Conservation (phyloP, 148 eudicot genomes). For the Arbutus unedo region DNA sequence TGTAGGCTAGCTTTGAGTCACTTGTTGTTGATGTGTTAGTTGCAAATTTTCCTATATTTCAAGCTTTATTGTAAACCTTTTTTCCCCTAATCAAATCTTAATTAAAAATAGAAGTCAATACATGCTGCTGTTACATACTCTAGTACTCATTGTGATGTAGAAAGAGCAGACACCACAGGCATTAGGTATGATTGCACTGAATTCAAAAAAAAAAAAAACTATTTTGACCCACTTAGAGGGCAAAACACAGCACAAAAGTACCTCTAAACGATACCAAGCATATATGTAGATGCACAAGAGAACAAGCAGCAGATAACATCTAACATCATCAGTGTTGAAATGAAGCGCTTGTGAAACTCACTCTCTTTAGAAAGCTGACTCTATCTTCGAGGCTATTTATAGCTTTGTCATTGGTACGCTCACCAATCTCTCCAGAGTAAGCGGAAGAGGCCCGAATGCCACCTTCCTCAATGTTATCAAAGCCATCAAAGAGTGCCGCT, state of each 20-base stretch:
- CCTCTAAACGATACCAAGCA: background rate
- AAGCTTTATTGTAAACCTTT: background rate
- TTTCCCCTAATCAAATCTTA: background rate
- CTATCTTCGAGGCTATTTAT: conserved; percentile 68
- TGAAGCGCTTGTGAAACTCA: conserved; percentile 23
- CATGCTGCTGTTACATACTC: background rate
- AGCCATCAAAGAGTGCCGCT: conserved; percentile 55
- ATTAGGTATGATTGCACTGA: background rate
- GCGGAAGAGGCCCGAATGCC: conserved; percentile 74
- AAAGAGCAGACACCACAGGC: background rate
- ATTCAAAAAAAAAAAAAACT: background rate
- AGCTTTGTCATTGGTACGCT: conserved; percentile 66
- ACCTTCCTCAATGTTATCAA: conserved; percentile 73
- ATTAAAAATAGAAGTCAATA: background rate
- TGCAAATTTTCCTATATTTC: background rate
- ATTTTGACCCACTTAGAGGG: too few species aligned
- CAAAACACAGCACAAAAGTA: background rate
- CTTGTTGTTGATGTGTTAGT: background rate
- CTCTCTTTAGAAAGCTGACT: conserved; percentile 77
- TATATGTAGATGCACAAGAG: background rate
- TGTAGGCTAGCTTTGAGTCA: background rate
- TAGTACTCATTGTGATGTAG: background rate
- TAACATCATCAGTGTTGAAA: background rate
- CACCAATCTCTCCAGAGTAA: conserved; percentile 52
- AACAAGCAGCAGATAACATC: background rate